These are phyloP conservation scores for Aspergillus mulundensis DNA, from an alignment of 495 filamentous ascomycete genomes.

Conservation along the genomic window DNA sequence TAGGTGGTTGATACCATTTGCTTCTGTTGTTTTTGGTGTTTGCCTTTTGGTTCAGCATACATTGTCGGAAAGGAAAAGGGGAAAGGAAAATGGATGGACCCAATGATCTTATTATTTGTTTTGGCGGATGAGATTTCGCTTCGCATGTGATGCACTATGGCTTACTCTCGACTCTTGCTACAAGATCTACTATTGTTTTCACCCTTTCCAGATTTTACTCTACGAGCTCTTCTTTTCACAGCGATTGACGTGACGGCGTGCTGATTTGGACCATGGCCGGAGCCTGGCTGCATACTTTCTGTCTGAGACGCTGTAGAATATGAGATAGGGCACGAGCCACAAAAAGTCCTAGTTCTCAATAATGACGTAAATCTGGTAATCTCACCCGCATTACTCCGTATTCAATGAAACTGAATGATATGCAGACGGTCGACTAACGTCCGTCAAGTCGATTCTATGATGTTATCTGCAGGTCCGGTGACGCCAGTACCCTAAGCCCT, in stretches of 20 bases:
- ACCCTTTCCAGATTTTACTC: not conserved
- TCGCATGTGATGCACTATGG: not conserved
- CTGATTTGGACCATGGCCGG: not conserved
- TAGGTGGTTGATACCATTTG: constrained; percentile 29
- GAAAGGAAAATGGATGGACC: constrained; percentile 8
- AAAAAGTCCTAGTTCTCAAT: not conserved
- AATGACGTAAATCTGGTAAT: not conserved
- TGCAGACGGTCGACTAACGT: not conserved
- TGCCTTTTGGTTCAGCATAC: constrained; percentile 1
- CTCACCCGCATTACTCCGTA: not conserved
- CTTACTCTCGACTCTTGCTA: constrained; percentile 11
- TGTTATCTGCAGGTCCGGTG: constrained; percentile 20
- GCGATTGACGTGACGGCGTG: too few species aligned
- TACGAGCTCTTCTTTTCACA: too few species aligned
- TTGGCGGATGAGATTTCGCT: constrained; percentile 10
- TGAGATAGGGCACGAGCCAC: not conserved
- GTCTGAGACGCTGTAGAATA: not conserved
- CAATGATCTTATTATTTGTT: constrained; percentile 1
- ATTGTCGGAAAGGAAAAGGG: constrained; percentile 10
- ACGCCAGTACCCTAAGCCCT: constrained; percentile 33
- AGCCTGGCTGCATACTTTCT: not conserved
- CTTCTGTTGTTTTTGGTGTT: constrained; percentile 13
- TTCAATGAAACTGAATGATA: not conserved
- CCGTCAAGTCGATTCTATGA: constrained; percentile 9
- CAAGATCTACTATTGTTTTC: not conserved